phyloP scores from a whole-genome alignment of 2,329 filamentous ascomycete species.

The Botrytis tulipae region DNA sequence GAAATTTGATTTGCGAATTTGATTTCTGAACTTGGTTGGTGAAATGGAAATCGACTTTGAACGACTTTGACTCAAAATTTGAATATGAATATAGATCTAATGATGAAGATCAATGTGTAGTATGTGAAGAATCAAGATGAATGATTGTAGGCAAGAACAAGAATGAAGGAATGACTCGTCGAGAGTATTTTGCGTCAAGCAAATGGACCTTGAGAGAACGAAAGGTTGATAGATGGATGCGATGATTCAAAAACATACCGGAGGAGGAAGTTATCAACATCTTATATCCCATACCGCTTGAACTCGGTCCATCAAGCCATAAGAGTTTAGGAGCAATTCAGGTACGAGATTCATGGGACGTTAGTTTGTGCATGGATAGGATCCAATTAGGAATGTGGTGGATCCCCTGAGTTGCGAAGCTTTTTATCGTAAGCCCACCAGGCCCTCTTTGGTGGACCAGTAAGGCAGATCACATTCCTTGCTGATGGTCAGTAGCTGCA shows the following conservation, averaged over 20 bases:
- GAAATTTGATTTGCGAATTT: slow-evolving; percentile 12
- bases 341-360: slow-evolving; percentile 2
- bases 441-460: not conserved
- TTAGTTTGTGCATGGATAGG: not conserved
- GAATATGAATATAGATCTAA: slow-evolving; percentile 1
- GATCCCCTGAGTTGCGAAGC: not conserved
- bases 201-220: slow-evolving; percentile 9
- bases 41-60: not conserved
- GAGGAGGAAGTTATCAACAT: not conserved
- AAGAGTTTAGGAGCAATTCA: not conserved
- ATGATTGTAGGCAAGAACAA: not conserved
- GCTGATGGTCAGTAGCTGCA: not conserved
- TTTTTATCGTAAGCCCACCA: not conserved
- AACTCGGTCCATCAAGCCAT: not conserved
- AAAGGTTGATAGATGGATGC: not conserved
- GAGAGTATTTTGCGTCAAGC: slow-evolving; percentile 4
- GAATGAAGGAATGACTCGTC: slow-evolving; percentile 8
- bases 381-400: slow-evolving; percentile 3
- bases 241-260: not conserved
- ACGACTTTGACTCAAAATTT: not conserved
- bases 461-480: slow-evolving; percentile 10
- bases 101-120: not conserved
- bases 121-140: not conserved
- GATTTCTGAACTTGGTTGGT: not conserved
- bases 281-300: not conserved